Evolutionary conservation across 2,329 filamentous ascomycete genomes (phyloP).

Genomic region (Podosphaera xanthii): DNA sequence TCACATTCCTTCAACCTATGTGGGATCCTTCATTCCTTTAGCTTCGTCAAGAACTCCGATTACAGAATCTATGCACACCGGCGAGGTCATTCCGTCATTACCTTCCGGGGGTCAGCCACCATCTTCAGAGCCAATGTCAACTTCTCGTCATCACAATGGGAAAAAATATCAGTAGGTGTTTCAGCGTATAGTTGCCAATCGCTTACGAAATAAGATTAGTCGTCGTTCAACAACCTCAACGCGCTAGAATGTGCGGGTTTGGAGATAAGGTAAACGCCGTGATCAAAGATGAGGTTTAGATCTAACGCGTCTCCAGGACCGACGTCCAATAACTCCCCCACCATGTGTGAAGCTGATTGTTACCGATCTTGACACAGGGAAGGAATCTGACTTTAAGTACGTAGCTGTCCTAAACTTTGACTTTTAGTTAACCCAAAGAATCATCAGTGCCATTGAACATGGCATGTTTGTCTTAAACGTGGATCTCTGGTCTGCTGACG

Average conservation of each 20-base stretch:
- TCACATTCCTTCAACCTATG: constrained; percentile 7
- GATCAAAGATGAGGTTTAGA: background rate
- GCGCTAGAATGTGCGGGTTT: constrained; percentile 96
- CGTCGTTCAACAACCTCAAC: constrained; percentile 74
- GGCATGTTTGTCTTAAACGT: constrained; percentile 46
- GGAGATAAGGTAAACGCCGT: constrained; percentile 61
- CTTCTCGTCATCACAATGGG: constrained; percentile 7
- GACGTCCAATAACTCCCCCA: constrained; percentile 83
- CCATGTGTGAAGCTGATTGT: constrained; percentile 75
- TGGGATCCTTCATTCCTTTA: constrained; percentile 4
- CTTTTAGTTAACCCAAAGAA: background rate
- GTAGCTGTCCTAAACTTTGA: constrained; percentile 12
- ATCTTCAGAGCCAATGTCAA: constrained; percentile 6
- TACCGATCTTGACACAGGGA: constrained; percentile 46
- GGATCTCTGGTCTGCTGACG: constrained; percentile 42
- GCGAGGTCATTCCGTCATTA: constrained; percentile 5
- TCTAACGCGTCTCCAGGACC: constrained; percentile 35
- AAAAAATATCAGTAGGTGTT: constrained; percentile 14
- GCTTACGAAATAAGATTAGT: constrained; percentile 30
- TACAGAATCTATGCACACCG: constrained; percentile 6
- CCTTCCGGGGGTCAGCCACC: constrained; percentile 4
- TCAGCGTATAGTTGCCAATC: background rate
- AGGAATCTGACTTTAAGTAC: constrained; percentile 68
- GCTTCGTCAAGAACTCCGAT: constrained; percentile 6
- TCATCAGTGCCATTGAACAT: constrained; percentile 39